Conservation (phyloP, 768 basidiomycete genomes). For the Xerocomus potaroensis region DNA sequence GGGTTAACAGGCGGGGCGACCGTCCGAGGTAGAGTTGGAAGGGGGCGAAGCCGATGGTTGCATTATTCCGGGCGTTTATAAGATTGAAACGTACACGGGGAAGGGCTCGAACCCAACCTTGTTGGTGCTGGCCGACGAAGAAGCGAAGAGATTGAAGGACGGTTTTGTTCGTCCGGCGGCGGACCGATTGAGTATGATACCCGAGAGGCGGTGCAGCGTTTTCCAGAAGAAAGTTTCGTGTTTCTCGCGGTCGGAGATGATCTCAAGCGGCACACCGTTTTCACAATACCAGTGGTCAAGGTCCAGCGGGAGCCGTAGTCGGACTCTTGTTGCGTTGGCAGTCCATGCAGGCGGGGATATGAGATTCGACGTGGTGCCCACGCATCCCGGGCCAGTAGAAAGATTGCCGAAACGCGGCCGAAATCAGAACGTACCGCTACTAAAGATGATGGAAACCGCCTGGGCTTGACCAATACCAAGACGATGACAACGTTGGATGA, state of each 20-base stretch:
- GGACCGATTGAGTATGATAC: slow-evolving; percentile 11
- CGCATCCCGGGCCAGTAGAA: too few relatives aligned
- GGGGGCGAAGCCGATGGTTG: slow-evolving; percentile 27
- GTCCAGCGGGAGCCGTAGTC: too few relatives aligned
- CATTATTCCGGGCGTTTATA: slow-evolving; percentile 33
- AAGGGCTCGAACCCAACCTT: slow-evolving; percentile 28
- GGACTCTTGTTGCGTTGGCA: too few relatives aligned
- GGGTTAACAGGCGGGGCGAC: slow-evolving; percentile 8
- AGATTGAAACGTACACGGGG: slow-evolving; percentile 29
- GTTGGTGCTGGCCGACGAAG: slow-evolving; percentile 7
- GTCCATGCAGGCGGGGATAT: too few relatives aligned
- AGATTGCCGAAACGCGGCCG: too few relatives aligned
- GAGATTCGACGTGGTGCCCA: too few relatives aligned
- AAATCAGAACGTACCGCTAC: too few relatives aligned
- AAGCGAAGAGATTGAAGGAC: slow-evolving; percentile 9
- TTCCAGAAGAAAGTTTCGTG: slow-evolving; percentile 28
- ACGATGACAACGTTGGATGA: slow-evolving; percentile 7
- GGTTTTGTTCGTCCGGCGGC: slow-evolving; percentile 14
- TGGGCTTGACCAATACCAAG: too few relatives aligned
- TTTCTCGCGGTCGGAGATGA: slow-evolving; percentile 26
- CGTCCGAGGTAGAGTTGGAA: slow-evolving; percentile 29
- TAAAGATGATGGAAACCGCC: too few relatives aligned
- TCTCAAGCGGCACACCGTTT: slow-evolving; percentile 4
- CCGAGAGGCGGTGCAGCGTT: slow-evolving; percentile 1
- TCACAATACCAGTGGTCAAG: slow-evolving; percentile 20